phyloP scores from a whole-genome alignment of 2,329 filamentous ascomycete species.

The Chrysosporium queenslandicum region DNA sequence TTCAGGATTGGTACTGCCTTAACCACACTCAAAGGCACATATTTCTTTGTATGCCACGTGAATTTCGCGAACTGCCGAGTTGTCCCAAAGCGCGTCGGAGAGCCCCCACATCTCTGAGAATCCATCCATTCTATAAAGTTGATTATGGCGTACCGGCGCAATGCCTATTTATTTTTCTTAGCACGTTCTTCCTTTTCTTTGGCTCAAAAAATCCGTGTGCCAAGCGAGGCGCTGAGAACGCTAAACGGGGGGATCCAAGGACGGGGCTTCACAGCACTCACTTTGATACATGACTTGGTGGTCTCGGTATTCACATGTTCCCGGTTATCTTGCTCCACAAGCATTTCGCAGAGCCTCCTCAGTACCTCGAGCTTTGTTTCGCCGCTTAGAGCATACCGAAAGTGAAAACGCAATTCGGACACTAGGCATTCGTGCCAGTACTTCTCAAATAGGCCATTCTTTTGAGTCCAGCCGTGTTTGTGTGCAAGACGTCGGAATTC shows the following conservation, averaged over 20 bases:
- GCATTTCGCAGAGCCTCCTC: neutral
- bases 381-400: neutral
- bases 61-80: neutral
- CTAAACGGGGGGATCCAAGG: neutral
- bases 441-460: neutral
- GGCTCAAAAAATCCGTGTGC: neutral
- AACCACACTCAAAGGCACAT: conserved; percentile 1
- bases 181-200: neutral
- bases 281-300: conserved; percentile 1
- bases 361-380: neutral
- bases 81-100: neutral
- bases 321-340: neutral
- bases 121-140: conserved; percentile 11
- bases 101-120: neutral
- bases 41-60: conserved; percentile 3
- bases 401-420: neutral
- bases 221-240: no score
- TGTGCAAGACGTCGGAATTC: conserved; percentile 9
- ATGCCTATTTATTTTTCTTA: no score
- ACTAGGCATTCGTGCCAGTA: conserved; percentile 1
- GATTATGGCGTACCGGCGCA: conserved; percentile 1
- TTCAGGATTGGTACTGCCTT: conserved; percentile 6
- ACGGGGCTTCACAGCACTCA: neutral
- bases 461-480: conserved; percentile 6
- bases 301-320: neutral